Evolutionary conservation across 2,329 filamentous ascomycete species (phyloP).

Genomic region (Scytalidium lignicola): DNA sequence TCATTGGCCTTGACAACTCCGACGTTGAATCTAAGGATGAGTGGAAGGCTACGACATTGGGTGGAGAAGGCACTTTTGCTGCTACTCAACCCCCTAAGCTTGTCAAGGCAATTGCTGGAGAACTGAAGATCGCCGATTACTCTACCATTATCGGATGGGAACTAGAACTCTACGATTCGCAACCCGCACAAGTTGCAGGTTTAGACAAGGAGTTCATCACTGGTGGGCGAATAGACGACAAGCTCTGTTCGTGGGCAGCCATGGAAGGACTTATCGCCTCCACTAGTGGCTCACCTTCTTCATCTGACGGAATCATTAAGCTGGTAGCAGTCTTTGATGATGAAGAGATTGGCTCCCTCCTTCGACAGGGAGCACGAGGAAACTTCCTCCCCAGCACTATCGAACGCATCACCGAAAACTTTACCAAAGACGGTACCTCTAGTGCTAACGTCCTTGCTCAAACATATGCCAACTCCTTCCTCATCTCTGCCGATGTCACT

Average conservation of each 20-base stretch:
- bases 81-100: constrained; percentile 80
- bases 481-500: constrained; percentile 87
- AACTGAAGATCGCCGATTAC: constrained; percentile 70
- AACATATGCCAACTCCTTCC: constrained; percentile 87
- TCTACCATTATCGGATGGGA: constrained; percentile 90
- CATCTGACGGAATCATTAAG: constrained; percentile 67
- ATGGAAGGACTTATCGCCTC: constrained; percentile 75
- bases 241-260: constrained; percentile 92
- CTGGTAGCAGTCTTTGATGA: constrained; percentile 94
- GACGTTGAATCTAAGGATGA: constrained; percentile 37
- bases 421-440: constrained; percentile 40
- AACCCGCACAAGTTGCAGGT: constrained; percentile 78
- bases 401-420: constrained; percentile 73
- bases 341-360: constrained; percentile 88
- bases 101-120: constrained; percentile 73
- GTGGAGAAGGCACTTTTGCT: constrained; percentile 54
- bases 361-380: constrained; percentile 82
- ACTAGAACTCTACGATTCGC: constrained; percentile 86
- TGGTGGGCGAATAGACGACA: constrained; percentile 92
- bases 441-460: constrained; percentile 64
- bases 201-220: constrained; percentile 93
- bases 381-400: constrained; percentile 83
- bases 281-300: constrained; percentile 44
- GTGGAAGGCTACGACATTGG: constrained; percentile 23
- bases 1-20: constrained; percentile 81